Conservation (phyloP, 2,329 filamentous ascomycete species). For the Penicillium sp. region DNA sequence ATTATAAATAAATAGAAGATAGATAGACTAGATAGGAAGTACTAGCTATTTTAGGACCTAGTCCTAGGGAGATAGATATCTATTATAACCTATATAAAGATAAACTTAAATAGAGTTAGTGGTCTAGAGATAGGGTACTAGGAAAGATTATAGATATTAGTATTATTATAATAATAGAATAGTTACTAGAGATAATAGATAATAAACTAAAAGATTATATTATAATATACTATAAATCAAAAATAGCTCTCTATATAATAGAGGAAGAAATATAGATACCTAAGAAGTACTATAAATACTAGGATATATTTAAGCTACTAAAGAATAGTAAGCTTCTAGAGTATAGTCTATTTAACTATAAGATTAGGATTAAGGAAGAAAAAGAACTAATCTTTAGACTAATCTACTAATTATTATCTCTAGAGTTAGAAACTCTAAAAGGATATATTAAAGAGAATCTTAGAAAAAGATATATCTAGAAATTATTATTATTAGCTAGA, state of each 20-base stretch:
- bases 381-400: background rate
- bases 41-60: conserved; percentile 6
- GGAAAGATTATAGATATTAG: conserved; percentile 6
- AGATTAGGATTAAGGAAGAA: conserved; percentile 1
- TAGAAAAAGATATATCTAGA: conserved; percentile 4
- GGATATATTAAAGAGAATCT: conserved; percentile 9
- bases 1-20: conserved; percentile 5
- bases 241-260: conserved; percentile 4
- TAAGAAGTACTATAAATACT: background rate
- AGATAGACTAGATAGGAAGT: conserved; percentile 1
- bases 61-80: background rate
- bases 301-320: conserved; percentile 6
- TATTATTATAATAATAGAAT: conserved; percentile 2
- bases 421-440: conserved; percentile 4
- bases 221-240: too few relatives aligned
- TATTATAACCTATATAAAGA: background rate
- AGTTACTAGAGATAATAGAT: conserved; percentile 4
- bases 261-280: conserved; percentile 1
- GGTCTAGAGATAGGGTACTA: background rate
- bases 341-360: conserved; percentile 5
- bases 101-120: background rate
- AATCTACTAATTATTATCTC: background rate
- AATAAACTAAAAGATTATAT: conserved; percentile 7
- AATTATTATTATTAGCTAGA: conserved; percentile 4
- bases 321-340: background rate